Evolutionary conservation across 169 alveolate species (phyloP).

Genomic region (Haemoproteus tartakovskyi): DNA sequence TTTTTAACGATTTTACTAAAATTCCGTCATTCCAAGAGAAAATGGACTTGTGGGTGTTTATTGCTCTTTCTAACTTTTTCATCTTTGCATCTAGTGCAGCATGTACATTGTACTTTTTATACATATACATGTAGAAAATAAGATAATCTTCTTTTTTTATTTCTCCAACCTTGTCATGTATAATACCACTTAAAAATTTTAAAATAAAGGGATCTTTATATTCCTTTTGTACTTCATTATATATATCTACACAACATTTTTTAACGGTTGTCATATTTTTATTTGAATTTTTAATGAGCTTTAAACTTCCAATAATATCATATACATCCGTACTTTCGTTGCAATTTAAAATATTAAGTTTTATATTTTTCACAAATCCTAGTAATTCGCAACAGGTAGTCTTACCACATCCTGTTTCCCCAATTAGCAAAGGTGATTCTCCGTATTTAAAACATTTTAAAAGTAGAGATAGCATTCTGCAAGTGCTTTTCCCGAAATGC

Average conservation of each 20-base stretch:
- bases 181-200: slow-evolving; percentile 32
- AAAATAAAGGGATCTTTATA: slow-evolving; percentile 28
- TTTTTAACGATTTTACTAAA: slow-evolving; percentile 92
- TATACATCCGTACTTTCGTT: slow-evolving; percentile 97
- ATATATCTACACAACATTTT: slow-evolving; percentile 53
- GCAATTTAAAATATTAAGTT: slow-evolving; percentile 87
- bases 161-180: slow-evolving; percentile 44
- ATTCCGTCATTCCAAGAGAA: slow-evolving; percentile 99
- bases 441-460: slow-evolving; percentile 88
- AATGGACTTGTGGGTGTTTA: slow-evolving; percentile 69
- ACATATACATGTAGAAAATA: slow-evolving; percentile 15
- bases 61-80: slow-evolving; percentile 15
- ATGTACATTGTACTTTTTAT: slow-evolving; percentile 23
- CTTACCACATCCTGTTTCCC: slow-evolving; percentile 99
- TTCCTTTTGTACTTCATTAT: slow-evolving; percentile 11
- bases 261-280: slow-evolving; percentile 42
- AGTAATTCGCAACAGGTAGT: slow-evolving; percentile 92
- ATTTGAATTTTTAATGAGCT: slow-evolving; percentile 81
- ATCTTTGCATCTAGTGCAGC: slow-evolving; percentile 3
- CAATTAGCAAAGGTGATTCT: slow-evolving; percentile 98
- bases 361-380: slow-evolving; percentile 76
- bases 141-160: slow-evolving; percentile 37
- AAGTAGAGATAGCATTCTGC: slow-evolving; percentile 86
- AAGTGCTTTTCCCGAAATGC: slow-evolving; percentile 72
- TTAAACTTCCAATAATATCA: slow-evolving; percentile 94